Base-by-base conservation (phyloP, 2,329 filamentous ascomycete species). In the Hypomyces perniciosus region DNA sequence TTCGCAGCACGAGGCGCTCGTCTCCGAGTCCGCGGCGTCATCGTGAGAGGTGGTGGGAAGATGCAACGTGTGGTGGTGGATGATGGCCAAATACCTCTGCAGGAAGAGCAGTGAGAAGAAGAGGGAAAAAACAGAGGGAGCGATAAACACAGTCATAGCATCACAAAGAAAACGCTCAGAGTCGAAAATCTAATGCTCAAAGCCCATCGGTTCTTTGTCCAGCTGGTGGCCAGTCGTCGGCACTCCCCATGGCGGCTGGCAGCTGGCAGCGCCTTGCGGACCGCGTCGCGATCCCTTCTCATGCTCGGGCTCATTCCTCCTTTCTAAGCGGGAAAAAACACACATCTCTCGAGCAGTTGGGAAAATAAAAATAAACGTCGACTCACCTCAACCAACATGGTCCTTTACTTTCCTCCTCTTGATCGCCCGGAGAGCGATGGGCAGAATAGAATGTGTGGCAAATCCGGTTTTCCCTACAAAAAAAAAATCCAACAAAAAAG, bases 381-480 rank as follows among this genome's bases (percentile, higher is more conserved):
- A 67, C 66, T 65, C 59, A 69, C 66, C 60, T 68, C 66, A 51
- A 68, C 65, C 65, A 69, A 62, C 66, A 68, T 68, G 50, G 48
- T 53, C 45, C 54, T 44, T 48, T 41, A 30, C 12, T 33, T 43
- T 39, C 13, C 43, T 45, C 38, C 28, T 52, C 52, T 35, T 40
- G 20, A 20, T 20, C 20, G 20, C 20, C 20, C 20, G 20, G 20
- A 20, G 43, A 33, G 26, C 28, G 37, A 47, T 40, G 20, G 20
- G 20, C 20, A 20, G 20, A 20, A 20, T 20, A 20, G 20, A 20
- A 20, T 3, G 20, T 20, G 20, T 20, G 20, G 20, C 20, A 20
- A 20, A 20, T 20, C 20, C 20, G 20, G 20, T 20, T 20, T 20
- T 31, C 26, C 48, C 38, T 20, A 13, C 48, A 20, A 27, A 45